phyloP scores from a whole-genome alignment of 2,329 filamentous ascomycete species.

The Fusarium sp. region DNA sequence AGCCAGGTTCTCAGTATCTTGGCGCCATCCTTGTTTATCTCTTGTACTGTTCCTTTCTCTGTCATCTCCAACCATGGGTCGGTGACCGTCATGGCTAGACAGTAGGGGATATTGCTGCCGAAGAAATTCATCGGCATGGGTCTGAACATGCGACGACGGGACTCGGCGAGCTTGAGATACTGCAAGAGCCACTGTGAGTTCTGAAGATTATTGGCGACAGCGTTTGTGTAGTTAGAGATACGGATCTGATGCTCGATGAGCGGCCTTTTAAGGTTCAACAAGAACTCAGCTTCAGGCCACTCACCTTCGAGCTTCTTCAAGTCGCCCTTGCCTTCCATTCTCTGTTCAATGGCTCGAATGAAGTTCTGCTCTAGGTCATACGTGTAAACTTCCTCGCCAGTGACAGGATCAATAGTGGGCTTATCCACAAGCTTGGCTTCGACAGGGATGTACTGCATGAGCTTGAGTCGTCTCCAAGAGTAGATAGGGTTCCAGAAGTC shows the following conservation, averaged over 20 bases:
- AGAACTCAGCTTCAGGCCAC: not conserved
- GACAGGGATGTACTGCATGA: slow-evolving; percentile 4
- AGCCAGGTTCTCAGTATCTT: not conserved
- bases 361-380: not conserved
- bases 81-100: not conserved
- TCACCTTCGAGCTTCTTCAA: not conserved
- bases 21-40: not conserved
- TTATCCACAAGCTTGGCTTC: not conserved
- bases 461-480: not conserved
- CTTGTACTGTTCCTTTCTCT: not conserved
- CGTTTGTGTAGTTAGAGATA: not conserved
- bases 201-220: not conserved
- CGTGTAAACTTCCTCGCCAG: not conserved
- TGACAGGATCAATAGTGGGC: not conserved
- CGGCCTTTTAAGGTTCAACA: not conserved
- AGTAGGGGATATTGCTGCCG: slow-evolving; percentile 4
- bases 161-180: slow-evolving; percentile 4
- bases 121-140: slow-evolving; percentile 6
- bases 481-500: slow-evolving; percentile 3
- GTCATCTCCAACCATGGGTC: slow-evolving; percentile 1
- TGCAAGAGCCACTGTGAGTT: not conserved
- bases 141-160: slow-evolving; percentile 1
- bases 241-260: slow-evolving; percentile 2
- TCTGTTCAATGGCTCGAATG: not conserved
- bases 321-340: not conserved